A percentile compares a stretch with the other conserved stretches of the same genome.
phyloP scores from a whole-genome alignment of 108 stramenopile species.

The Nitzschia palea region DNA sequence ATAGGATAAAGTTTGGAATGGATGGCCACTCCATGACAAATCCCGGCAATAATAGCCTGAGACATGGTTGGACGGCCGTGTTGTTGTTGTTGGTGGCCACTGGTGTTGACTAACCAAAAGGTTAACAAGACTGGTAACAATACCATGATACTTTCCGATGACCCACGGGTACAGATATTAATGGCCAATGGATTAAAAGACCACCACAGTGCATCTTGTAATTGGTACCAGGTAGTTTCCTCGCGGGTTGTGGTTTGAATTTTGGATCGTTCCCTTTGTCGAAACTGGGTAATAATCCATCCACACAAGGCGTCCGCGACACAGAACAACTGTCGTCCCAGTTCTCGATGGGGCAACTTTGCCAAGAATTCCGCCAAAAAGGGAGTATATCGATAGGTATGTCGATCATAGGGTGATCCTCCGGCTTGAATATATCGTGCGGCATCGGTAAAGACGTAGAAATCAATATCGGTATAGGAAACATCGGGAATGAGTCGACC shows the following conservation, averaged over 20 bases:
- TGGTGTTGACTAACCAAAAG: constrained; percentile 39
- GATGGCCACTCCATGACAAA: constrained; percentile 81
- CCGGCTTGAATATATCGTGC: constrained; percentile 59
- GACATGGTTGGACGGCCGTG: constrained; percentile 1
- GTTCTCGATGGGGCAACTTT: constrained; percentile 36
- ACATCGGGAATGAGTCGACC: constrained; percentile 67
- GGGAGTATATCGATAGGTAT: constrained; percentile 99
- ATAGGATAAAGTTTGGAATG: constrained; percentile 87
- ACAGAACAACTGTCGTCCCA: constrained; percentile 76
- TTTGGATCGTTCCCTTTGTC: constrained; percentile 9
- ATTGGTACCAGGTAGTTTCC: constrained; percentile 5
- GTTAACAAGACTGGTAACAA: constrained; percentile 82
- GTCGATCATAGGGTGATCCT: constrained; percentile 85
- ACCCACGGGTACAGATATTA: constrained; percentile 93
- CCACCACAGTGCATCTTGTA: constrained; percentile 77
- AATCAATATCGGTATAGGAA: constrained; percentile 89
- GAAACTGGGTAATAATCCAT: constrained; percentile 55
- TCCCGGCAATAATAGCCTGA: constrained; percentile 58
- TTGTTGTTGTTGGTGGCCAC: not conserved
- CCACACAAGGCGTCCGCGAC: constrained; percentile 84
- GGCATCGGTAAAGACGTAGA: constrained; percentile 85
- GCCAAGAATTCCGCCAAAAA: constrained; percentile 83
- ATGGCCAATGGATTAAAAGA: constrained; percentile 90
- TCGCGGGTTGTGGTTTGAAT: not conserved
- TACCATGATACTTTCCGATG: constrained; percentile 83